These are phyloP conservation scores for Mediolabrus comicus DNA, from an alignment of 108 stramenopile species.

Conservation along the genomic window DNA sequence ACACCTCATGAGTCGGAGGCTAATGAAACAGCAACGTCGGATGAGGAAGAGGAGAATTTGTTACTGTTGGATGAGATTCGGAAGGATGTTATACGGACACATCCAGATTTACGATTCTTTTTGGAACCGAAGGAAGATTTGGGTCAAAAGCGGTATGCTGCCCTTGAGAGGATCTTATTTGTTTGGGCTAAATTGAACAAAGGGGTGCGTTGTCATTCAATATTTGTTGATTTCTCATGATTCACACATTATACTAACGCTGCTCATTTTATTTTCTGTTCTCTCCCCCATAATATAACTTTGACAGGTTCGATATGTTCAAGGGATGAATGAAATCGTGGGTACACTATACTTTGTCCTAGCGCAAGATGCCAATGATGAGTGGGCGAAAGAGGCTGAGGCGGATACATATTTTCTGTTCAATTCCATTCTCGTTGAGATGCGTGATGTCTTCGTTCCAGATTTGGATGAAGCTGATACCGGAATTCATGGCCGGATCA, in stretches of 20 bases:
- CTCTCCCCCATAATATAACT: neutral
- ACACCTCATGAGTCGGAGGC: neutral
- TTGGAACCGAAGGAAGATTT: constrained; percentile 66
- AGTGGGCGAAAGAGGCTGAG: constrained; percentile 84
- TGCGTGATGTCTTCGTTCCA: constrained; percentile 88
- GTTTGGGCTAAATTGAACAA: constrained; percentile 95
- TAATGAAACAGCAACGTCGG: neutral
- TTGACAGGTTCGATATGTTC: constrained; percentile 84
- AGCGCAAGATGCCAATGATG: constrained; percentile 76
- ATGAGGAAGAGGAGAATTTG: constrained; percentile 63
- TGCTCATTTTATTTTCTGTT: too few relatives aligned
- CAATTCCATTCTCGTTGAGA: constrained; percentile 88
- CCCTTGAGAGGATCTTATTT: constrained; percentile 89
- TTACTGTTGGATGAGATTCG: constrained; percentile 80
- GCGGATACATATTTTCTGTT: constrained; percentile 93
- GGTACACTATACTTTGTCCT: constrained; percentile 92
- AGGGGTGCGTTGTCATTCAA: constrained; percentile 60
- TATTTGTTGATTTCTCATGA: neutral
- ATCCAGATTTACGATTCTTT: constrained; percentile 84
- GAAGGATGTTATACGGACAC: constrained; percentile 89
- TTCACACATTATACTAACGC: too few relatives aligned
- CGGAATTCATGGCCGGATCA: constrained; percentile 88
- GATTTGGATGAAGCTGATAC: constrained; percentile 81
- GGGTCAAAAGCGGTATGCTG: constrained; percentile 80
- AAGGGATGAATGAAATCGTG: constrained; percentile 98